Evolutionary conservation across 176 grass and related monocot genomes (phyloP).

Genomic region (Oryza brachyantha): DNA sequence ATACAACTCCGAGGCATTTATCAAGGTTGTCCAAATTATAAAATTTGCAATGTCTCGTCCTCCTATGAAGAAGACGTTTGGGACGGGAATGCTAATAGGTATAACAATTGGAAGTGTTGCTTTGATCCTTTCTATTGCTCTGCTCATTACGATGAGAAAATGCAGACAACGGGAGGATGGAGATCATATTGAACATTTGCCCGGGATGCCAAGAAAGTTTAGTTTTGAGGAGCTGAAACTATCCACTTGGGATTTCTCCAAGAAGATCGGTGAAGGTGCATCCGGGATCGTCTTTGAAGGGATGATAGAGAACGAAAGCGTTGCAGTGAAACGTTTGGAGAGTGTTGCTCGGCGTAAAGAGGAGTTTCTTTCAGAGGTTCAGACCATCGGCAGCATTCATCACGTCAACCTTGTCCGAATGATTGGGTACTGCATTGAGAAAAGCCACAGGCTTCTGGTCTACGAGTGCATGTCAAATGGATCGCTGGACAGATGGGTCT

Average conservation of each 20-base stretch:
- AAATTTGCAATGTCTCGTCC: too few relatives aligned
- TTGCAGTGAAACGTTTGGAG: constrained; percentile 34
- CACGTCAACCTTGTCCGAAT: not conserved
- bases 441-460: not conserved
- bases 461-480: not conserved
- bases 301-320: not conserved
- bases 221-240: not conserved
- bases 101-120: too few relatives aligned
- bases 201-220: constrained; percentile 8
- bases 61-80: too few relatives aligned
- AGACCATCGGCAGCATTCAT: constrained; percentile 35
- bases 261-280: constrained; percentile 22
- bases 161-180: too few relatives aligned
- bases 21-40: too few relatives aligned
- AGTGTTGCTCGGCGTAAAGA: constrained; percentile 13
- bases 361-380: constrained; percentile 46
- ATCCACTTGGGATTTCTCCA: not conserved
- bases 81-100: too few relatives aligned
- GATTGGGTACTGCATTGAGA: not conserved
- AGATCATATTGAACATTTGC: too few relatives aligned
- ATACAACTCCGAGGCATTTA: too few relatives aligned
- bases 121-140: too few relatives aligned
- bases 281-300: constrained; percentile 27
- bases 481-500: not conserved
- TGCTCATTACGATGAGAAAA: too few relatives aligned